A percentile compares a stretch with the other conserved stretches of the same genome.
Evolutionary conservation across 257 asterid genomes (phyloP).

Genomic region (Mitragyna speciosa): DNA sequence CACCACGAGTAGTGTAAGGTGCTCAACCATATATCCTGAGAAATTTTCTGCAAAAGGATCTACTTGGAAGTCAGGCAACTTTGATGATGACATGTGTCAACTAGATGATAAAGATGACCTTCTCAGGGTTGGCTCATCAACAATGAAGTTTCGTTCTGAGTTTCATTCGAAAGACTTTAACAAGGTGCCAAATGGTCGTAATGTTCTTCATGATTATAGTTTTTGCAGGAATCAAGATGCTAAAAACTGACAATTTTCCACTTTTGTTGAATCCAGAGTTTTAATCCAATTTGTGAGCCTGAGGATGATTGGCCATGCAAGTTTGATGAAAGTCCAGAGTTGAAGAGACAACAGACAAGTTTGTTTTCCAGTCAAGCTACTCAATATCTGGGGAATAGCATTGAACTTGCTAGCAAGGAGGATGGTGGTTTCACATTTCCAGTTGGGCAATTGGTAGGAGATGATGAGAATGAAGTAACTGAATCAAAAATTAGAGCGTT

Average conservation of each 20-base stretch:
- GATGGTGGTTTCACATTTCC: conserved; percentile 71
- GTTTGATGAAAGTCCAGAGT: conserved; percentile 71
- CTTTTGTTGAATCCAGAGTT: conserved; percentile 52
- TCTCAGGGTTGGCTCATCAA: conserved; percentile 55
- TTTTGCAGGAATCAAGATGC: conserved; percentile 5
- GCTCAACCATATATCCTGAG: conserved; percentile 53
- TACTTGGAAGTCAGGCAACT: conserved; percentile 65
- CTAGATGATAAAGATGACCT: conserved; percentile 66
- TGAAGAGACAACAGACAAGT: conserved; percentile 42
- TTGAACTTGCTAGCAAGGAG: conserved; percentile 44
- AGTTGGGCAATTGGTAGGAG: conserved; percentile 52
- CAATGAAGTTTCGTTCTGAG: conserved; percentile 38
- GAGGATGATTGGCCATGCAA: conserved; percentile 73
- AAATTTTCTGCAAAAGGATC: conserved; percentile 53
- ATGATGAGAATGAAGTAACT: conserved; percentile 85
- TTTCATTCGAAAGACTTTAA: conserved; percentile 54
- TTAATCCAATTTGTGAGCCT: conserved; percentile 90
- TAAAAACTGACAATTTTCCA: conserved; percentile 8
- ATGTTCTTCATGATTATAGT: conserved; percentile 12
- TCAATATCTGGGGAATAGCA: conserved; percentile 38
- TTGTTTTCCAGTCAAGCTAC: conserved; percentile 42
- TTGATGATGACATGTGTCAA: conserved; percentile 89
- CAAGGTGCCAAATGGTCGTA: conserved; percentile 55
- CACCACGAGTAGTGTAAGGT: conserved; percentile 43
- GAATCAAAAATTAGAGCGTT: conserved; percentile 90